Evolutionary conservation across 129 eudicot species (phyloP), one percentile per base, ranked within the genome.

Genomic region (Escallonia herrerae): DNA sequence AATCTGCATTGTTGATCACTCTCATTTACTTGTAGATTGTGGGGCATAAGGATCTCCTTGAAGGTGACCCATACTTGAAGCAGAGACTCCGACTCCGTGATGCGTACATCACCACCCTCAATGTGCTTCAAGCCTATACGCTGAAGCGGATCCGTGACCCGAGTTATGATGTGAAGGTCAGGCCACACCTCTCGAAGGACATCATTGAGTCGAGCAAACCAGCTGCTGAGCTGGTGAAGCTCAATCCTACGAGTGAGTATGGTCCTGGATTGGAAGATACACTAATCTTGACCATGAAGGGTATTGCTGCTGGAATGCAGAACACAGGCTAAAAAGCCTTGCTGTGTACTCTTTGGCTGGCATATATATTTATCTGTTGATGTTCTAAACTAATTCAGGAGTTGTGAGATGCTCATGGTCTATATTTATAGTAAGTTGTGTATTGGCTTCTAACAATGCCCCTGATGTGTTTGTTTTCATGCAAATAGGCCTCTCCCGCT

Each of bases 41-140:
- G 8, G 93, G 96, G 55, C 96, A 89, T 81, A 80, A 72, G 72
- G 90, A 82, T 51, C 69, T 82, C 11, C 86, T 89, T 0, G 96
- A 89, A 69, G 96, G 87, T 48, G 89, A 89, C 72, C 96, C 96
- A 39, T 89, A 85, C 82, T 66, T 89, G 83, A 85, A 81, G 80
- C 94, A 85, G 59, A 77, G 93, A 66, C 87, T 89, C 5, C 69
- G 80, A 33, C 93, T 89, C 7, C 90, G 93, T 22, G 96, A 89
- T 63, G 65, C 96, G 0, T 89, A 89, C 58, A 89, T 85, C 69
- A 89, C 93, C n/a, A 75, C 80, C 55, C 81, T 89, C 5, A 89
- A 89, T 56, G 87, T 82, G 63, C 83, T 79, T 61, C 96, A 89
- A 76, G 82, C 82, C 15, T 89, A 89, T 73, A 85, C 96, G 3